Evolutionary conservation across 371 early-diverging fungal species (phyloP), one percentile per base, ranked within the genome.

Genomic region (Encephalitozoon intestinalis): DNA sequence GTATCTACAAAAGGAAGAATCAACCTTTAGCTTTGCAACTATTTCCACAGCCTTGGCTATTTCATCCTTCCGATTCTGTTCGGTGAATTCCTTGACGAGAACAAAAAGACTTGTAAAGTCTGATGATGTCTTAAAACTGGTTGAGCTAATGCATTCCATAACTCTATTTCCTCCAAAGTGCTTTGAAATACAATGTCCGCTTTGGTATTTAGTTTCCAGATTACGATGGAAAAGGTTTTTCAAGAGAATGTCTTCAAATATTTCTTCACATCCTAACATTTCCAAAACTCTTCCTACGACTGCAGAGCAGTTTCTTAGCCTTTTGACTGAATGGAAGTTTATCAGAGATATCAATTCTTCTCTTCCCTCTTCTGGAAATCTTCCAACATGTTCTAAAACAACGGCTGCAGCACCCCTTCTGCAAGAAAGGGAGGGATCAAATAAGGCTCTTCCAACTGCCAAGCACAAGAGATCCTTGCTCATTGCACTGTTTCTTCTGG

Each of bases 351-450:
- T 4, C n/a, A 73, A 23, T 39, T 64, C 66, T 37, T 46, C n/a
- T 21, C 8, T 8, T 15, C 34, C 18, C 1, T 15, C 21, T 12
- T 30, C 31, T 31, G 44, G 69, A 12, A 49, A 49, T 28, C 49
- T 69, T 34, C 63, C 63, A 39, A 75, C 23, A 51, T 43, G 68
- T 21, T 67, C 58, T 15, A 65, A 64, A 21, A 75, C 34, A 30
- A 75, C 49, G 18, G 76, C 46, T 41, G 63, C 37, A 0, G 76
- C 68, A 26, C 46, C 63, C 31, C 63, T 69, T 58, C 76, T 67
- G 12, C 66, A 52, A 3, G 58, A 44, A 34, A 63, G 58, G 26
- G 66, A 41, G 7, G 34, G 34, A 51, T 75, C 76, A 69, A 54
- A 68, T n/a, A 75, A 23, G 15, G 37, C 63, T 21, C 18, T 43